Conservation (phyloP, 441 rosid species). For the Mallotus repandus region DNA sequence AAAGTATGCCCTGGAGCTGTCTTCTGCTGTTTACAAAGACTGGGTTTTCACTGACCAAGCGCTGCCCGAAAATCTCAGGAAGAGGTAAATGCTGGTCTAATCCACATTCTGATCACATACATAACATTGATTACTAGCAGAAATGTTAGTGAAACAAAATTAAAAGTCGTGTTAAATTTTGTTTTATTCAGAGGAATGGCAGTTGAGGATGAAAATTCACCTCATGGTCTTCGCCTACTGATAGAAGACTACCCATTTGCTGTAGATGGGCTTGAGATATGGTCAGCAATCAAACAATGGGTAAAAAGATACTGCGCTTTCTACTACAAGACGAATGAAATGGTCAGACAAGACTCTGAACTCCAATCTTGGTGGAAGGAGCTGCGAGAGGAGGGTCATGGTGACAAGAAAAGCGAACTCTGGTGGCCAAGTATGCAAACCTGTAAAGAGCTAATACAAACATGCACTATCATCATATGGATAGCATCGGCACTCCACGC, state of each 20-base stretch:
- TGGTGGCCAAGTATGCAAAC: constrained; percentile 50
- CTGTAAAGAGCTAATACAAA: constrained; percentile 31
- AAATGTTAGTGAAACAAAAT: too few relatives aligned
- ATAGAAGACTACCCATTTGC: constrained; percentile 80
- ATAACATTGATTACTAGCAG: too few relatives aligned
- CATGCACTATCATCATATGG: constrained; percentile 42
- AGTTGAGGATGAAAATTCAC: constrained; percentile 52
- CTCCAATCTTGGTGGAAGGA: constrained; percentile 77
- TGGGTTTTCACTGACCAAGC: constrained; percentile 81
- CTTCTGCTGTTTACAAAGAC: constrained; percentile 57
- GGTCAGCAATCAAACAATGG: constrained; percentile 65
- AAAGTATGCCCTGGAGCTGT: constrained; percentile 72
- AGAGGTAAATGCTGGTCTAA: constrained; percentile 41
- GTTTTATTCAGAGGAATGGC: constrained; percentile 67
- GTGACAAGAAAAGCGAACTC: constrained; percentile 36
- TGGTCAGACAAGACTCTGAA: constrained; percentile 43
- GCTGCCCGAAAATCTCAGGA: constrained; percentile 72
- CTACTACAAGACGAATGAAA: constrained; percentile 50
- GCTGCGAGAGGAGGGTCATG: constrained; percentile 62
- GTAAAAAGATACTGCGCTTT: constrained; percentile 44
- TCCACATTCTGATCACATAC: too few relatives aligned
- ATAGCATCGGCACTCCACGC: constrained; percentile 48
- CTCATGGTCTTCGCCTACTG: constrained; percentile 55
- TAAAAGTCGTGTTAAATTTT: not conserved
- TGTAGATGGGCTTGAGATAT: constrained; percentile 62